Conservation (phyloP, 352 stramenopile genomes). For the Phytophthora meadii region DNA sequence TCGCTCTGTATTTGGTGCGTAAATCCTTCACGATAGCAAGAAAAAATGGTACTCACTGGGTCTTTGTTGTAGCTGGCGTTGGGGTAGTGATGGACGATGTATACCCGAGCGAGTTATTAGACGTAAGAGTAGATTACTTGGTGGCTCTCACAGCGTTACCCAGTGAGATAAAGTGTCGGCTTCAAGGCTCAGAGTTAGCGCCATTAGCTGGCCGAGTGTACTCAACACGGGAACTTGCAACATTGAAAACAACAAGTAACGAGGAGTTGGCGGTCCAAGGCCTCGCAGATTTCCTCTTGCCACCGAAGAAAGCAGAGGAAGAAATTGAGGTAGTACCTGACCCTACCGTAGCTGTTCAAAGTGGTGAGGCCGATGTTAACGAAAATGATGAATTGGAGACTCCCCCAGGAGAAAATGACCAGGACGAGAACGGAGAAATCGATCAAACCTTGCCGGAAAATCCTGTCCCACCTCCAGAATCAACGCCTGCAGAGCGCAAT, state of each 20-base stretch:
- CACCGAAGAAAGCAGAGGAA: slow-evolving; percentile 9
- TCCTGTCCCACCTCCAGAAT: slow-evolving; percentile 19
- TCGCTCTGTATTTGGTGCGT: slow-evolving; percentile 47
- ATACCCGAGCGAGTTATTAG: slow-evolving; percentile 49
- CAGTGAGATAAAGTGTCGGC: slow-evolving; percentile 45
- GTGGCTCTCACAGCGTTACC: slow-evolving; percentile 53
- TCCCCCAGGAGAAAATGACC: slow-evolving; percentile 18
- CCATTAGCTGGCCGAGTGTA: slow-evolving; percentile 52
- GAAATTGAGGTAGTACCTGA: slow-evolving; percentile 11
- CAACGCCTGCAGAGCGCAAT: slow-evolving; percentile 43
- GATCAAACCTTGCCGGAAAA: slow-evolving; percentile 3
- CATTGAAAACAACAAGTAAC: slow-evolving; percentile 31
- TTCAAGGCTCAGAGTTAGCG: slow-evolving; percentile 42
- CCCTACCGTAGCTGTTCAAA: not conserved
- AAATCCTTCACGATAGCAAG: not conserved
- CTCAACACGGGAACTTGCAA: slow-evolving; percentile 60
- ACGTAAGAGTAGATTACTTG: slow-evolving; percentile 57
- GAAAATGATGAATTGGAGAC: not conserved
- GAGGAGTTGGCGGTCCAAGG: slow-evolving; percentile 30
- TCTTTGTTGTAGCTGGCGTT: slow-evolving; percentile 47
- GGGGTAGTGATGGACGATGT: slow-evolving; percentile 75
- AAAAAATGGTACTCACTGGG: not conserved
- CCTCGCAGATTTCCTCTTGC: slow-evolving; percentile 36
- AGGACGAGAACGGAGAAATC: slow-evolving; percentile 3
- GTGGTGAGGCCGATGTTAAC: not conserved